Percentiles rank a stretch among this genome's conserved stretches.
phyloP scores from a whole-genome alignment of 2,329 filamentous ascomycete genomes.

The Fusarium dimerum region DNA sequence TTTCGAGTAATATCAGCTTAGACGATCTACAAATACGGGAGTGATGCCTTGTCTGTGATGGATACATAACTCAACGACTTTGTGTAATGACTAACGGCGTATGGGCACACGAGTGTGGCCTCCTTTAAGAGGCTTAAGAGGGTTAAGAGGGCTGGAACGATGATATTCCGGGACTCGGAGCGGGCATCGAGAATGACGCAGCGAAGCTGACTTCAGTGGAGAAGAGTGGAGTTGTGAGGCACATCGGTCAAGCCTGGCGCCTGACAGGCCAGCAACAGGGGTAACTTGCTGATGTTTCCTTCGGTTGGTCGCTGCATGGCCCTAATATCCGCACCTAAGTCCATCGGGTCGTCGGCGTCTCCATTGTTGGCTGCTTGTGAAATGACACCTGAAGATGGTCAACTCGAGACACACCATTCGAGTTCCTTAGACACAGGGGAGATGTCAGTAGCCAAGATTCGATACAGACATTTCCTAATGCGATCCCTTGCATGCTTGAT shows the following conservation, averaged over 20 bases:
- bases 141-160: slow-evolving; percentile 12
- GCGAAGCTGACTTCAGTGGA: neutral
- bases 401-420: too few species aligned
- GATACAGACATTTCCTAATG: too few species aligned
- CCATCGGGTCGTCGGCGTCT: slow-evolving; percentile 27
- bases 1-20: too few species aligned
- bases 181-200: slow-evolving; percentile 30
- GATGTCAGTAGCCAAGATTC: too few species aligned
- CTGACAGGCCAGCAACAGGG: neutral
- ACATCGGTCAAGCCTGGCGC: neutral
- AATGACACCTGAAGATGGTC: too few species aligned
- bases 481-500: too few species aligned
- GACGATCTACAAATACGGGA: too few species aligned
- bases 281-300: slow-evolving; percentile 9
- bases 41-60: too few species aligned
- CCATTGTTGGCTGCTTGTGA: slow-evolving; percentile 5
- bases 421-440: too few species aligned
- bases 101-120: too few species aligned
- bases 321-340: slow-evolving; percentile 3
- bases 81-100: too few species aligned
- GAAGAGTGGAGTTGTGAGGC: neutral
- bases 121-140: slow-evolving; percentile 2
- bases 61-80: too few species aligned
- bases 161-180: slow-evolving; percentile 31
- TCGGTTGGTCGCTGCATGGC: slow-evolving; percentile 26